Evolutionary conservation across 2,329 filamentous ascomycete genomes (phyloP).

Genomic region (Ascochyta lentis): DNA sequence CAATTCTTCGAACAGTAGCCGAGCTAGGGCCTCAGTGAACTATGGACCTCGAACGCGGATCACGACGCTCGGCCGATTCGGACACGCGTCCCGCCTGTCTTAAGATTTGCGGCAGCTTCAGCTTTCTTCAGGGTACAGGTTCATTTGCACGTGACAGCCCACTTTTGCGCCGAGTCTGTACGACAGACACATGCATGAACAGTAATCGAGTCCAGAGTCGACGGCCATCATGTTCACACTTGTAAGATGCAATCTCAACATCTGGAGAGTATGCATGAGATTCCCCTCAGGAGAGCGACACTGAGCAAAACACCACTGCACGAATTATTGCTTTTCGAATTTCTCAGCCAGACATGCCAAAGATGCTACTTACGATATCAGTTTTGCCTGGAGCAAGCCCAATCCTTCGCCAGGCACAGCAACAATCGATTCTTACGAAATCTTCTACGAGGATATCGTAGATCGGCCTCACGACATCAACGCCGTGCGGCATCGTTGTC

Average conservation of each 20-base stretch:
- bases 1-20: background rate
- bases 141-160: background rate
- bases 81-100: slow-evolving; percentile 2
- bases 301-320: background rate
- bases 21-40: background rate
- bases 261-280: background rate
- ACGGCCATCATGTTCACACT: background rate
- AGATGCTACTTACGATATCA: background rate
- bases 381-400: background rate
- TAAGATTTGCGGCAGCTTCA: background rate
- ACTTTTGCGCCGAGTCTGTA: background rate
- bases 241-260: background rate
- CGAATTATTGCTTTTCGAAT: no score
- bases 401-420: background rate
- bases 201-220: background rate
- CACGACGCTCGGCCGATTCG: background rate
- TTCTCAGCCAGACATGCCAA: background rate
- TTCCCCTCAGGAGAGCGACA: background rate
- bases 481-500: background rate
- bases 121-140: background rate
- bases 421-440: background rate
- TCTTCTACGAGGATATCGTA: background rate
- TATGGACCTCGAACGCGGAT: background rate
- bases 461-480: background rate
- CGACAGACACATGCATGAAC: background rate